These are phyloP conservation scores for Thyridium curvatum DNA, from an alignment of 2,329 filamentous ascomycete species.

Conservation along the genomic window DNA sequence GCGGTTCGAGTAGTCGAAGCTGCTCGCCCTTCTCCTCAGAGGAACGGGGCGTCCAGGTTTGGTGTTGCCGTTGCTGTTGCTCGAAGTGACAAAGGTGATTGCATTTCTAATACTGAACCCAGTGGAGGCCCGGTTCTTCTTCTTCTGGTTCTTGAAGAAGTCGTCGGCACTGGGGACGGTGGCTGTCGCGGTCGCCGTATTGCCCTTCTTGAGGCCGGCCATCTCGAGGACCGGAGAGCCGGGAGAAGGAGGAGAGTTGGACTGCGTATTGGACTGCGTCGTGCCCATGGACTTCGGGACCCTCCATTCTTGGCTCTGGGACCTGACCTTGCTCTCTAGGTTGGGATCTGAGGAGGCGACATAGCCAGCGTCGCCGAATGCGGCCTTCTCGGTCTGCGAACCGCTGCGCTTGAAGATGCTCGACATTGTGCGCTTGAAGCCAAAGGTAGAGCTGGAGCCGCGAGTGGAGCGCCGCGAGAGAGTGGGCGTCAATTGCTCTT, in stretches of 20 bases:
- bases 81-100: conserved; percentile 36
- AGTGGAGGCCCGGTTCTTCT: conserved; percentile 46
- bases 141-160: conserved; percentile 37
- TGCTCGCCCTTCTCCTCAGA: conserved; percentile 34
- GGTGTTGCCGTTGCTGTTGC: conserved; percentile 9
- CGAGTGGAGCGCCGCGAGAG: conserved; percentile 34
- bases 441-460: conserved; percentile 28
- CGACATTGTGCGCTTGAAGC: conserved; percentile 43
- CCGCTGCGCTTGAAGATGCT: conserved; percentile 39
- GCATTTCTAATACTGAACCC: conserved; percentile 41
- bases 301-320: no score
- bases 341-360: conserved; percentile 17
- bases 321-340: conserved; percentile 12
- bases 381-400: conserved; percentile 21
- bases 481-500: conserved; percentile 1
- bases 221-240: conserved; percentile 35
- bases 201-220: conserved; percentile 17
- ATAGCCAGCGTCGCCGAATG: conserved; percentile 12
- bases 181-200: conserved; percentile 10
- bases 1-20: conserved; percentile 35
- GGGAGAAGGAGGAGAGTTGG: conserved; percentile 45
- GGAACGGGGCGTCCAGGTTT: background rate
- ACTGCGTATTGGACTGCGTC: conserved; percentile 37
- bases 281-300: conserved; percentile 16
- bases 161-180: conserved; percentile 34